Percentiles rank a stretch among this genome's conserved stretches.
Conservation (phyloP, 2,329 filamentous ascomycete genomes). For the Hypomyces perniciosus region DNA sequence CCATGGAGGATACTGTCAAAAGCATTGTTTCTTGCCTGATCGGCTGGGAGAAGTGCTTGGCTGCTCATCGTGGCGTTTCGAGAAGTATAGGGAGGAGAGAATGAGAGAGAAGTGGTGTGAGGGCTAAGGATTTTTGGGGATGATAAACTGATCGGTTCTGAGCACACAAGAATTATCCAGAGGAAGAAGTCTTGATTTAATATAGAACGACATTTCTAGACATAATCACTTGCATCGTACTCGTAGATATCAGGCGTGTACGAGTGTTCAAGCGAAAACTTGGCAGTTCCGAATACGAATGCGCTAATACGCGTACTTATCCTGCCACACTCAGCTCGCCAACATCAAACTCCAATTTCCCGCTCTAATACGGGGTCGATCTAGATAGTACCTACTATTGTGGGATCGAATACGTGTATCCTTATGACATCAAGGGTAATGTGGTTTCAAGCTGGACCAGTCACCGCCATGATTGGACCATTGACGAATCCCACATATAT, state of each 20-base stretch:
- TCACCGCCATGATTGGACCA: not conserved
- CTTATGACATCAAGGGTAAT: too few species aligned
- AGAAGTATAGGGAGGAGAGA: not conserved
- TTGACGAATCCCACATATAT: not conserved
- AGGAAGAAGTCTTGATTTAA: too few species aligned
- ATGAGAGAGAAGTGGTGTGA: not conserved
- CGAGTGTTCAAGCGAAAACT: too few species aligned
- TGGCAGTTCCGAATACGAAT: not conserved
- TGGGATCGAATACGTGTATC: too few species aligned
- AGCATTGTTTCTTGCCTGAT: slow-evolving; percentile 72
- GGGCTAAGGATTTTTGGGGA: not conserved
- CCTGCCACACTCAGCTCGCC: too few species aligned
- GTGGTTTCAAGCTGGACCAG: too few species aligned
- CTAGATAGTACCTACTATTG: too few species aligned
- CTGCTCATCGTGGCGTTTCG: slow-evolving; percentile 19
- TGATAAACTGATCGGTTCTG: too few species aligned
- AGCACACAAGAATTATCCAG: too few species aligned
- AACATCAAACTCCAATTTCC: not conserved
- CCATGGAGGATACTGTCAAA: slow-evolving; percentile 81
- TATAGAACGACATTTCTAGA: too few species aligned
- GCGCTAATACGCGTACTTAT: not conserved
- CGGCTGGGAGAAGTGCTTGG: slow-evolving; percentile 63
- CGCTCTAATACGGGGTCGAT: not conserved
- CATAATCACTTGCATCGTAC: too few species aligned
- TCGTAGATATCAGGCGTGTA: too few species aligned